Evolutionary conservation across 345 rosid species (phyloP), one percentile per base, ranked within the genome.

Genomic region (Clarkia xantiana): DNA sequence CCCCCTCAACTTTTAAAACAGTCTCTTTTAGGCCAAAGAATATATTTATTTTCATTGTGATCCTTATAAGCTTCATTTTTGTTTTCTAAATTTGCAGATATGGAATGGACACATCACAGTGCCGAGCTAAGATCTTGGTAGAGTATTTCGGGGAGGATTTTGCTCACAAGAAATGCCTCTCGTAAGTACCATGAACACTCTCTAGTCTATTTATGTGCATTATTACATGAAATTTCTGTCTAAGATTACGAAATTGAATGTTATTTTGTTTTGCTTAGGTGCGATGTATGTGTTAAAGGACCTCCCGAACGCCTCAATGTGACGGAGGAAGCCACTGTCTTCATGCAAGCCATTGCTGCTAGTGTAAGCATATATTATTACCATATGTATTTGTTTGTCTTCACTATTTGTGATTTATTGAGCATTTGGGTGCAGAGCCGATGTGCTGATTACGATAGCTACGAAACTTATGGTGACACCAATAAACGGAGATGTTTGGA

Each of bases 111-210:
- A 84, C 89, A 46, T 78, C 86, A 22, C 53, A 48, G 44, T 88
- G 97, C 64, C 84, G 97, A 52, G 86, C 89, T 1, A 88, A 72
- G 73, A 72, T 13, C 56, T 79, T 84, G 0, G 94, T 84, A 29
- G 81, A 78, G 68, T 80, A 88, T 51, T 88, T 84, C 65, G 97
- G 95, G 45, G 86, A 88, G 64, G 77, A 79, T 59, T 80, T 88
- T 45, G 54, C 63, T 45, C 22, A 54, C 49, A 60, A 67, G 52
- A 82, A 78, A 62, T 88, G 97, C 72, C 79, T 64, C 56, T 18
- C 61, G 97, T 88, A 77, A 25, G 86, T 64, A 29, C 2, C 3
- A 1, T 29, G 36, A 29, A 29, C 36, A 29, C 1, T 29, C 36
- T 29, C 36, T 29, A 29, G 36, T 29, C 9, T 29, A n/a, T 7